Conservation (phyloP, 805 yeast genomes). For the Tanozyma kutaoensis region DNA sequence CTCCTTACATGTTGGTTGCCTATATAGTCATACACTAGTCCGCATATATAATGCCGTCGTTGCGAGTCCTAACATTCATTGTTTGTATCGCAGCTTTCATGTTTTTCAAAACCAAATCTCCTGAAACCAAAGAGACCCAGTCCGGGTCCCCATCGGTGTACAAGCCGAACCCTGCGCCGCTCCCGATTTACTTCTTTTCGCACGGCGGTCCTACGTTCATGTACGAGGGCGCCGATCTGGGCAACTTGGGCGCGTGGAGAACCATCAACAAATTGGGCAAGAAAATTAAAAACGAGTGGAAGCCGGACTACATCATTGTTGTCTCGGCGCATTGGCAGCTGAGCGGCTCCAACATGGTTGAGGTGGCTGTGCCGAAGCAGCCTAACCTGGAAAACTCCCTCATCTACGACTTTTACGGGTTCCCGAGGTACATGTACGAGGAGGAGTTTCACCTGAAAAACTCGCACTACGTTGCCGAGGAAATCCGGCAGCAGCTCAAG, state of each 20-base stretch:
- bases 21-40: no score
- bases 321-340: slow-evolving; percentile 78
- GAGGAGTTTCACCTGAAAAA: slow-evolving; percentile 46
- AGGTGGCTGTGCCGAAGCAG: slow-evolving; percentile 31
- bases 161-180: slow-evolving; percentile 13
- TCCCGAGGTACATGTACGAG: slow-evolving; percentile 50
- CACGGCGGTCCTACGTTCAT: slow-evolving; percentile 81
- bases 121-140: no score
- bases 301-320: slow-evolving; percentile 54
- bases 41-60: no score
- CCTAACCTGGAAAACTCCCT: slow-evolving; percentile 26
- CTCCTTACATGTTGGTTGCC: no score
- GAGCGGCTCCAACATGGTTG: slow-evolving; percentile 22
- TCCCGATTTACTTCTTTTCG: slow-evolving; percentile 57
- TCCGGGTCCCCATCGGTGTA: no score
- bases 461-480: slow-evolving; percentile 27
- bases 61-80: no score
- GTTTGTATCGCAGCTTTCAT: no score
- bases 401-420: slow-evolving; percentile 66
- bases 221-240: slow-evolving; percentile 33
- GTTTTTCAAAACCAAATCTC: no score
- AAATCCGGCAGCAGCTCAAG: slow-evolving; percentile 27
- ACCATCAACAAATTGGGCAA: slow-evolving; percentile 36
- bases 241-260: slow-evolving; percentile 53
- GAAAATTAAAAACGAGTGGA: slow-evolving; percentile 30